Evolutionary conservation across 2,329 filamentous ascomycete species (phyloP).

Genomic region (Fusarium chaquense): DNA sequence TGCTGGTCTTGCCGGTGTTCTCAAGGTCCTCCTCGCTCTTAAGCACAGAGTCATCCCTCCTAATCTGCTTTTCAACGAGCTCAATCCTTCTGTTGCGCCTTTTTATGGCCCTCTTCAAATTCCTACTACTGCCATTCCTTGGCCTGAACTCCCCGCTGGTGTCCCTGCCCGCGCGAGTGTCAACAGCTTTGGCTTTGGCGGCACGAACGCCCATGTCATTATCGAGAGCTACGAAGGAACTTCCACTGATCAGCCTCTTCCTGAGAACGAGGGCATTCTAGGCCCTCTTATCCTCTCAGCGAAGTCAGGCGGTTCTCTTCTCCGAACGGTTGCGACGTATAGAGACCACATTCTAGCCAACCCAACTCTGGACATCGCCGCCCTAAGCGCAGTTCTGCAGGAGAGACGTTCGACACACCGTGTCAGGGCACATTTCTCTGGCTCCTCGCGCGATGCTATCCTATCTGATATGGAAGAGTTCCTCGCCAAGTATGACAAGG

Average conservation of each 20-base stretch:
- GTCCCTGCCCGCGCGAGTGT: slow-evolving; percentile 9
- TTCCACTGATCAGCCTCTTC: background rate
- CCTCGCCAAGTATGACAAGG: background rate
- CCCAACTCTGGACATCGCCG: background rate
- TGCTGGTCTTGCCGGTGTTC: slow-evolving; percentile 10
- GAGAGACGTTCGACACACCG: background rate
- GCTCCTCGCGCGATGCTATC: background rate
- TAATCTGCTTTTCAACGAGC: slow-evolving; percentile 1
- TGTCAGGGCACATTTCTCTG: background rate
- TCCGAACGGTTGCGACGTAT: background rate
- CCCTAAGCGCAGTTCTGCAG: background rate
- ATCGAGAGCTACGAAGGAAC: slow-evolving; percentile 6
- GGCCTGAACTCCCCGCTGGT: background rate
- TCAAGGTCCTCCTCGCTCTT: background rate
- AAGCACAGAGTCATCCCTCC: background rate
- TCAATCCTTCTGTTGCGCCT: slow-evolving; percentile 1
- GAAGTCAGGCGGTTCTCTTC: background rate
- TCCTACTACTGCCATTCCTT: background rate
- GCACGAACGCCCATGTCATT: slow-evolving; percentile 29
- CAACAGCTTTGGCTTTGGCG: slow-evolving; percentile 18
- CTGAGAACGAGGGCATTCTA: background rate
- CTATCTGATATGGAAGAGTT: background rate
- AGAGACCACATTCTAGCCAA: background rate
- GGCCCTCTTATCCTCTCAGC: background rate
- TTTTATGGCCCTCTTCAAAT: slow-evolving; percentile 2